Conservation (phyloP, 345 rosid species). For the Raphanus sativus region DNA sequence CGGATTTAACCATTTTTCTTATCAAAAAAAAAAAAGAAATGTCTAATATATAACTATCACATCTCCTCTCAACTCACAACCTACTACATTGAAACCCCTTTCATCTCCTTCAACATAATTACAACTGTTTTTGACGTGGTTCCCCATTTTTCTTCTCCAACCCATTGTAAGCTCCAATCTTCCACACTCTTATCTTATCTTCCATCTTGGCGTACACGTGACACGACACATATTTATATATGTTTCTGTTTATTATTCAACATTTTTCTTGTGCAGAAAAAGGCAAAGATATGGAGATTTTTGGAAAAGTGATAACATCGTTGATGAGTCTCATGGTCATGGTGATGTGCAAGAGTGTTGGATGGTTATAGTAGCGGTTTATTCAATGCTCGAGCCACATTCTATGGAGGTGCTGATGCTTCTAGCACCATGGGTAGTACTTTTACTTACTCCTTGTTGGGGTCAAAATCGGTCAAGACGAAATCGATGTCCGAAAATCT, state of each 20-base stretch:
- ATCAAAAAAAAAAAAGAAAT: not conserved
- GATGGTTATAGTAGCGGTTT: constrained; percentile 48
- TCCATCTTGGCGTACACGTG: not conserved
- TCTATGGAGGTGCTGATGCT: constrained; percentile 81
- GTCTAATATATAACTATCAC: constrained; percentile 24
- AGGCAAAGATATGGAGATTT: constrained; percentile 24
- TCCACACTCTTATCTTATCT: not conserved
- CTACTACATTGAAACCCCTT: not conserved
- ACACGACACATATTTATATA: not conserved
- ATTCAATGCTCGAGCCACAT: constrained; percentile 73
- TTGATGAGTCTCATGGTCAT: constrained; percentile 11
- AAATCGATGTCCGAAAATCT: no score
- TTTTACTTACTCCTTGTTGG: not conserved
- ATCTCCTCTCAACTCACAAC: constrained; percentile 4
- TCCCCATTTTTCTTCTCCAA: constrained; percentile 2
- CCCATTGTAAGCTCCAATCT: constrained; percentile 22
- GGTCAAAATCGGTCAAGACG: no score
- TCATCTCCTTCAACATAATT: not conserved
- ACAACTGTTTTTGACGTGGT: not conserved
- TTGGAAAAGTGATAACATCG: constrained; percentile 17
- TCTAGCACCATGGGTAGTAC: constrained; percentile 74
- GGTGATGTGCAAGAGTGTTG: constrained; percentile 36
- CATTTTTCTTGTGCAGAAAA: constrained; percentile 6
- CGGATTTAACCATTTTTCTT: no score
- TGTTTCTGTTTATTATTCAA: not conserved